These are phyloP conservation scores for Neurospora discreta DNA, from an alignment of 495 filamentous ascomycete species.

Conservation along the genomic window DNA sequence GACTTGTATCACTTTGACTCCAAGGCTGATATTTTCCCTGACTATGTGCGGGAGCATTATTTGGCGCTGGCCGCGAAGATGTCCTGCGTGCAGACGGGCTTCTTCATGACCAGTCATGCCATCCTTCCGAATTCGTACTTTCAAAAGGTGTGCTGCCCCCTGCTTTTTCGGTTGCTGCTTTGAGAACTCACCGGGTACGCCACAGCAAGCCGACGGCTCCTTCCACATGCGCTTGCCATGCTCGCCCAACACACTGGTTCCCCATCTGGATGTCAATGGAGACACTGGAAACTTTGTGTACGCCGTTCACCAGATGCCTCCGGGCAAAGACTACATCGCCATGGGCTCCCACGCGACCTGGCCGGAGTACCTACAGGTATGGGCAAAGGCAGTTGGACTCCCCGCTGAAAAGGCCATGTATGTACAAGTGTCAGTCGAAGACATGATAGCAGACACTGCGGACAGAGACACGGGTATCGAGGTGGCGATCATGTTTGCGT, in stretches of 20 bases:
- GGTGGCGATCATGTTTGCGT: constrained; percentile 28
- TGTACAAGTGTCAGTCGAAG: constrained; percentile 24
- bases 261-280: constrained; percentile 28
- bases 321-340: constrained; percentile 33
- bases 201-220: constrained; percentile 19
- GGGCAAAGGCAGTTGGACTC: constrained; percentile 18
- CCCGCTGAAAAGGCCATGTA: constrained; percentile 10
- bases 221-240: constrained; percentile 32
- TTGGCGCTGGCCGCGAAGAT: constrained; percentile 34
- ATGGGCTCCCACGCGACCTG: constrained; percentile 24
- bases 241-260: constrained; percentile 14
- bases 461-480: constrained; percentile 26
- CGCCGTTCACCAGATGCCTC: constrained; percentile 30
- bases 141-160: constrained; percentile 12
- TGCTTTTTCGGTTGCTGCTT: not conserved
- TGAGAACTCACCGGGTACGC: not conserved
- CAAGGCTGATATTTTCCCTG: constrained; percentile 32
- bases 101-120: constrained; percentile 28
- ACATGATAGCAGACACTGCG: constrained; percentile 19
- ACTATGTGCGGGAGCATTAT: constrained; percentile 26
- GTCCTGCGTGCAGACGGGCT: constrained; percentile 36
- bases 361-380: constrained; percentile 23
- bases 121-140: constrained; percentile 32
- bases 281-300: constrained; percentile 34
- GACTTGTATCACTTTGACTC: constrained; percentile 34